Percentiles rank a stretch among this genome's conserved stretches.
These are phyloP conservation scores for Annulohypoxylon nitens DNA, from an alignment of 495 filamentous ascomycete genomes.

Conservation along the genomic window DNA sequence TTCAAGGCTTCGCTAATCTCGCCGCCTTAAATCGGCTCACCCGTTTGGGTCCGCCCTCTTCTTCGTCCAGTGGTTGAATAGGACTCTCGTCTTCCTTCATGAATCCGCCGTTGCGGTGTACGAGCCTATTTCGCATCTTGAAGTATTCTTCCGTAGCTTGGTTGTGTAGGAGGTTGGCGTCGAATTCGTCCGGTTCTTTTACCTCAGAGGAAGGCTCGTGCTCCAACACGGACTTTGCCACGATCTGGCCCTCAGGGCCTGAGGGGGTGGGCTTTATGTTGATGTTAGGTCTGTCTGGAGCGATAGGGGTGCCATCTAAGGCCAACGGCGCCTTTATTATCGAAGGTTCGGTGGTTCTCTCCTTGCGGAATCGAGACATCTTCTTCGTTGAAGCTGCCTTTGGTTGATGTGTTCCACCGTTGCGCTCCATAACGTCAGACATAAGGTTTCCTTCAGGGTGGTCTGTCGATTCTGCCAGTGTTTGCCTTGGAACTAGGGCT, in stretches of 20 bases:
- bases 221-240: constrained; percentile 74
- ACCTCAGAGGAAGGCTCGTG: constrained; percentile 58
- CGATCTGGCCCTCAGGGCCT: constrained; percentile 68
- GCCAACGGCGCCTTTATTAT: constrained; percentile 24
- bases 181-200: constrained; percentile 77
- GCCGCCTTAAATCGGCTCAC: constrained; percentile 93
- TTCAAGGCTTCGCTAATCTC: constrained; percentile 66
- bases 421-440: constrained; percentile 59
- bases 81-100: constrained; percentile 70
- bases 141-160: constrained; percentile 87
- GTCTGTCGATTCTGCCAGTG: constrained; percentile 38
- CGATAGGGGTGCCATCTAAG: constrained; percentile 25
- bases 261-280: constrained; percentile 53
- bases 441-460: constrained; percentile 57
- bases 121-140: constrained; percentile 80
- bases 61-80: constrained; percentile 74
- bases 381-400: constrained; percentile 52
- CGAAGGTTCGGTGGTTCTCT: constrained; percentile 35
- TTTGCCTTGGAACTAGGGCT: constrained; percentile 47
- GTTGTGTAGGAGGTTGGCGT: constrained; percentile 77
- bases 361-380: constrained; percentile 63
- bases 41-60: constrained; percentile 73
- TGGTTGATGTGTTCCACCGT: constrained; percentile 60
- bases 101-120: constrained; percentile 84
- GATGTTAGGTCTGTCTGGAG: constrained; percentile 42